These are phyloP conservation scores for Colletotrichum abscissum DNA, from an alignment of 2,329 filamentous ascomycete genomes.

Conservation along the genomic window DNA sequence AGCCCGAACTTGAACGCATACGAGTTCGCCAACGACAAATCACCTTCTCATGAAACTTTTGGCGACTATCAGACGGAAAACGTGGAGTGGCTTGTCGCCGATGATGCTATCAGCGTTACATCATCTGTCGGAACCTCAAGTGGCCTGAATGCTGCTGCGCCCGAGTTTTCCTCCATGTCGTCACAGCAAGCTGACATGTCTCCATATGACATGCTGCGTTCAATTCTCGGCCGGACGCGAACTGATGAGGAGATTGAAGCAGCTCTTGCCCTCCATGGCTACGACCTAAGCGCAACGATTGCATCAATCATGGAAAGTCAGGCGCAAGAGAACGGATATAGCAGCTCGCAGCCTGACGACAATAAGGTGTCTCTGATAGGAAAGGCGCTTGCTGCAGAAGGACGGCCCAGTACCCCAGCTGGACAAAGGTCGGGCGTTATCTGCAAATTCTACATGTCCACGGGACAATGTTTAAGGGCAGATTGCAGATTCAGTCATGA, in stretches of 20 bases:
- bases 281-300: constrained; percentile 93
- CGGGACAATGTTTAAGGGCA: constrained; percentile 92
- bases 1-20: constrained; percentile 95
- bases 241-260: constrained; percentile 95
- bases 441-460: constrained; percentile 97
- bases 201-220: constrained; percentile 96
- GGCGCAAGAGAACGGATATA: constrained; percentile 53
- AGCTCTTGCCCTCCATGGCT: constrained; percentile 89
- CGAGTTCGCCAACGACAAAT: constrained; percentile 87
- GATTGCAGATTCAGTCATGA: constrained; percentile 99
- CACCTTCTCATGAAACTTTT: constrained; percentile 85
- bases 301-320: constrained; percentile 86
- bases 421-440: constrained; percentile 86
- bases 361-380: constrained; percentile 82
- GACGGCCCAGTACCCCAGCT: constrained; percentile 80
- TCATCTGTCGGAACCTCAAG: constrained; percentile 78
- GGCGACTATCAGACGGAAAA: constrained; percentile 94
- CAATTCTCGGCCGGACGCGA: constrained; percentile 88
- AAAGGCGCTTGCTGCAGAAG: constrained; percentile 85
- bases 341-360: constrained; percentile 56
- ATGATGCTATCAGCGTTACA: constrained; percentile 82
- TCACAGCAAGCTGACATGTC: constrained; percentile 89
- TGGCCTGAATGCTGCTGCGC: constrained; percentile 80
- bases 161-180: constrained; percentile 75
- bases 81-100: constrained; percentile 96